Evolutionary conservation across 2,329 filamentous ascomycete genomes (phyloP).

Genomic region (Verticillium nubilum): DNA sequence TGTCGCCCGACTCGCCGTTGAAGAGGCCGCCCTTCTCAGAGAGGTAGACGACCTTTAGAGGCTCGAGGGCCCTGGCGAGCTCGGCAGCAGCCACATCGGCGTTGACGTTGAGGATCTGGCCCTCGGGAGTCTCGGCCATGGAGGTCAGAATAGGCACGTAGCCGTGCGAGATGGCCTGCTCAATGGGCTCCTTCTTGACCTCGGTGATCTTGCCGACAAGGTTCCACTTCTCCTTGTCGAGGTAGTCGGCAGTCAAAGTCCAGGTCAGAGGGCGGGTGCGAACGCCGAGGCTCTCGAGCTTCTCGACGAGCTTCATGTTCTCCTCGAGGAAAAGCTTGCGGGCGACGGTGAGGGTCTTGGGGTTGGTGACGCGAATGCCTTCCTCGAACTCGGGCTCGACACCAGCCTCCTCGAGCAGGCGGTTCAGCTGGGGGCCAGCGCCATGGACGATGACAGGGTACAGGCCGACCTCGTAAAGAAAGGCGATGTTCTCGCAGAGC

Average conservation of each 20-base stretch:
- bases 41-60: constrained; percentile 96
- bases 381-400: constrained; percentile 96
- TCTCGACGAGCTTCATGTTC: constrained; percentile 87
- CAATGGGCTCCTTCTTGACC: constrained; percentile 85
- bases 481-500: constrained; percentile 80
- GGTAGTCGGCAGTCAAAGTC: constrained; percentile 88
- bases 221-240: constrained; percentile 95
- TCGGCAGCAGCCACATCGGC: constrained; percentile 95
- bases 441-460: constrained; percentile 96
- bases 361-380: constrained; percentile 91
- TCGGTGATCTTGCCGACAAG: constrained; percentile 92
- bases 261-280: constrained; percentile 85
- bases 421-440: constrained; percentile 91
- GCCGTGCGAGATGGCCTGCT: constrained; percentile 83
- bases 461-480: constrained; percentile 90
- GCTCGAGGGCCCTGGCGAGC: constrained; percentile 80
- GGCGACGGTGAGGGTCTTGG: constrained; percentile 86
- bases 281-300: constrained; percentile 84
- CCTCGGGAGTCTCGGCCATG: constrained; percentile 89
- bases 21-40: constrained; percentile 96
- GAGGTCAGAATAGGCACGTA: constrained; percentile 92
- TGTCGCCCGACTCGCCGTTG: constrained; percentile 86
- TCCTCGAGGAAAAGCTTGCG: constrained; percentile 92
- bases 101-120: constrained; percentile 94
- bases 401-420: constrained; percentile 80